Evolutionary conservation across 2,329 filamentous ascomycete species (phyloP), one percentile per base, ranked within the genome.

Genomic region (Juglanconis oblonga): DNA sequence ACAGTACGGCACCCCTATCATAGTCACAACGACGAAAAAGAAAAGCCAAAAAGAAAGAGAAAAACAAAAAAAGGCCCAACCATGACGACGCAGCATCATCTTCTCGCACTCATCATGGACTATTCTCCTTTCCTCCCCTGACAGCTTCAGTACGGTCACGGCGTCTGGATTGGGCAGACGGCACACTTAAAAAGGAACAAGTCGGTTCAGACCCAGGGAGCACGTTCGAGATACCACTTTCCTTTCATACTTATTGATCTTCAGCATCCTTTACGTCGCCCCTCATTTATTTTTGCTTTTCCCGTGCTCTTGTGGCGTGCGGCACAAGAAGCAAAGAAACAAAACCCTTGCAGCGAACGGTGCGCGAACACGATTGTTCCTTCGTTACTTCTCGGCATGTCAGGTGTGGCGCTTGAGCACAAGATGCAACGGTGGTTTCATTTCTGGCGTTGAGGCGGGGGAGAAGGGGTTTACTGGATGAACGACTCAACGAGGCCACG

Each of bases 191-290:
- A 55, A 48, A 36, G 13, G 31, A 35, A n/a, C 29, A 51, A 14
- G 8, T 38, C 51, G 33, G 58, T 40, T 45, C 32, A 44, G 40
- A 17, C 4, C 48, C 50, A 57, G 53, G 54, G 45, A n/a, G 24
- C 32, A 52, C 24, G 48, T n/a, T 56, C 29, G 35, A 60, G 33
- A 60, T 60, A 60, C 58, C 53, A 52, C 49, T 40, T 57, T 48
- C 29, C 32, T 40, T 50, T 36, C 17, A n/a, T 58, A 36, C 35
- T 17, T 36, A 36, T 38, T 10, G 29, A 24, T 33, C 47, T 44
- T 29, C 36, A 36, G 49, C 49, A 57, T 57, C 42, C 17, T 36
- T 36, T 4, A 58, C 32, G 49, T 48, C 53, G 13, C 35, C 24
- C 38, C 44, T 47, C n/a, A 17, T 57, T 13, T 7, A 17, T 17